Evolutionary conservation across 768 basidiomycete genomes (phyloP), one percentile per base, ranked within the genome.

Genomic region (Clitopilus hobsonii): DNA sequence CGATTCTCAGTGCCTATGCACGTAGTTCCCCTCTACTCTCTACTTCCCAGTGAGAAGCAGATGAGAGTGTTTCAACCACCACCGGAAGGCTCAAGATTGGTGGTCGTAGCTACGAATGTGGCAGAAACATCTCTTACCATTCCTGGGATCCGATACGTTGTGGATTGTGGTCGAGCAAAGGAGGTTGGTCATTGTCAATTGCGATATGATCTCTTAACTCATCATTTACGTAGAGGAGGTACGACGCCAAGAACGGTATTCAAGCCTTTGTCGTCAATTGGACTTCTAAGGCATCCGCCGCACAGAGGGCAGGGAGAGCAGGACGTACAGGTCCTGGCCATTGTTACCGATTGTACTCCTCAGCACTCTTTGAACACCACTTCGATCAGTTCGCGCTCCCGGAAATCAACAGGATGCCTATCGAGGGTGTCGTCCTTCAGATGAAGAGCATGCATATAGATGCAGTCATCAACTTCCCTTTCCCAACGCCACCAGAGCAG

Each of bases 371-470:
- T 69, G 97, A 98, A 67, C 84, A 95, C 64, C 84, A 96, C 69
- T 96, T 98, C 65, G 87, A 90, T 27, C 72, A 84, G 55, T 96
- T 96, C 69, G 80, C 91, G 0, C 74, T 83, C 55, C 97, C 97
- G 1, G 97, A 99, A 69, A 95, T 98, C 54, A 79, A 94, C 41
- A 88, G 95, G 22, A 94, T 91, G 75, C 95, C 97, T 0, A 96
- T 98, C 61, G 97, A 98, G 62, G 95, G 94, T 1, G 88, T 98
- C 22, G 91, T 98, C 7, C 76, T 98, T 27, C 95, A 98, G 69
- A 98, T 99, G 96, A 99, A 99, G 76, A 87, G 85, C 68, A 98
- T 99, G 94, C 92, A 96, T 65, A 96, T 99, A 56, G 94, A 98
- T 64, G 80, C 92, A 1, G 93, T 98, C 32, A 78, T 92, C 61